Evolutionary conservation across 495 filamentous ascomycete genomes (phyloP), one percentile per base, ranked within the genome.

Genomic region (Tuber umbilicatum): DNA sequence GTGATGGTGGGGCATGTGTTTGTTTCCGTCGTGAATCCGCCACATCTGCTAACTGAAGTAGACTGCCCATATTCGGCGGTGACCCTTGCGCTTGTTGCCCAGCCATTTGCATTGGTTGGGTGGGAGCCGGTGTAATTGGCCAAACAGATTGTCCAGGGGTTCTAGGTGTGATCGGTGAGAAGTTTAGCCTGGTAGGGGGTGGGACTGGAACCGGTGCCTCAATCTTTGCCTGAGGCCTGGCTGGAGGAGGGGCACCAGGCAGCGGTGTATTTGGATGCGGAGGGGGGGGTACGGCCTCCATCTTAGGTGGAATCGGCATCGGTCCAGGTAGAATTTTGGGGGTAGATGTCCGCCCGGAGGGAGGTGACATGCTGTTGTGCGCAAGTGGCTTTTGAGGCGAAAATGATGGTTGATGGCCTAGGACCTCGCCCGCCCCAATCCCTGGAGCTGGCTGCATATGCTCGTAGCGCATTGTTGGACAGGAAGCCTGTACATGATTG

Each of bases 11-110:
- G 5, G 75, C 69, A 71, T 79, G 75, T 70, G 78, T 76, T 68
- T 79, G 77, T 42, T 79, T 76, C 76, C 77, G 23, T 78, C 77
- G 42, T 41, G 77, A 78, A 50, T 79, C 77, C 14, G 76, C 77
- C 12, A 78, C 77, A 50, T 79, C 77, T 70, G 77, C 77, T 9
- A 79, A 47, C 41, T 79, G 77, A 43, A 72, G 76, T 10, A 79
- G 50, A 9, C 75, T 69, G 69, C 55, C 78, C 35, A 79, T 69
- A 23, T 43, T 17, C 55, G 71, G n/a, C 5, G 43, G 70, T 41
- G 76, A 76, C 40, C 76, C 76, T 14, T 50, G 74, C 37, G 50
- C 70, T 70, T 79, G 81, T 37, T 72, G 78, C 6, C 74, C 67
- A 21, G 72, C 69, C n/a, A 67, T 31, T 72, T 77, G 84, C 23